phyloP scores from a whole-genome alignment of 1,139 yeast genomes.

The Pichia sp. region DNA sequence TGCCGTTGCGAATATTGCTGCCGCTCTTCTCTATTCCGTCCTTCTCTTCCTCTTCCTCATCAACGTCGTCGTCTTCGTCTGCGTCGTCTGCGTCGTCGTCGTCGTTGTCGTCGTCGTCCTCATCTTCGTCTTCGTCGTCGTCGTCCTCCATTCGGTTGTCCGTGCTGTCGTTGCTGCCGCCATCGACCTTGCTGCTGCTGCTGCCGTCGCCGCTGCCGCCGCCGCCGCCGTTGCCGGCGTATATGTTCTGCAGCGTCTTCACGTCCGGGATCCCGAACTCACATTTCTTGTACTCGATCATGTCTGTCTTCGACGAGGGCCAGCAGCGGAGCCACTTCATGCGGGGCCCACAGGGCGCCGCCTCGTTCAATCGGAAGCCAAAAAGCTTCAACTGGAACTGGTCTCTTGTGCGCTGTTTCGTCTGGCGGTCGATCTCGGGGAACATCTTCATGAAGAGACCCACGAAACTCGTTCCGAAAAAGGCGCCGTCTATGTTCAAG shows the following conservation, averaged over 20 bases:
- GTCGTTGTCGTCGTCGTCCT: constrained; percentile 18
- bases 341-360: constrained; percentile 78
- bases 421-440: constrained; percentile 67
- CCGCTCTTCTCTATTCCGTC: constrained; percentile 14
- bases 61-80: constrained; percentile 17
- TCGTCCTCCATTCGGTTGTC: constrained; percentile 17
- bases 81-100: constrained; percentile 30
- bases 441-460: constrained; percentile 87
- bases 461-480: constrained; percentile 93
- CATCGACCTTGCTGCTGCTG: neutral
- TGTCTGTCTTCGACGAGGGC: constrained; percentile 36
- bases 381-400: constrained; percentile 72
- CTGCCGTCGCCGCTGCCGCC: neutral
- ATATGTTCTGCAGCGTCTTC: constrained; percentile 28
- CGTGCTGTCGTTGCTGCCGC: neutral
- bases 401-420: constrained; percentile 48
- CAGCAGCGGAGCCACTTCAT: constrained; percentile 82
- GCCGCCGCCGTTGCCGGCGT: neutral
- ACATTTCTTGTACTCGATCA: constrained; percentile 57
- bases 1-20: neutral
- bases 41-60: constrained; percentile 6
- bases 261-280: constrained; percentile 52
- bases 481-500: constrained; percentile 89
- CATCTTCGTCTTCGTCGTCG: constrained; percentile 29
- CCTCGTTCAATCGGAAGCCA: constrained; percentile 80